Base-by-base conservation (phyloP, 2,329 filamentous ascomycete genomes). In the Diaporthe ilicicola region DNA sequence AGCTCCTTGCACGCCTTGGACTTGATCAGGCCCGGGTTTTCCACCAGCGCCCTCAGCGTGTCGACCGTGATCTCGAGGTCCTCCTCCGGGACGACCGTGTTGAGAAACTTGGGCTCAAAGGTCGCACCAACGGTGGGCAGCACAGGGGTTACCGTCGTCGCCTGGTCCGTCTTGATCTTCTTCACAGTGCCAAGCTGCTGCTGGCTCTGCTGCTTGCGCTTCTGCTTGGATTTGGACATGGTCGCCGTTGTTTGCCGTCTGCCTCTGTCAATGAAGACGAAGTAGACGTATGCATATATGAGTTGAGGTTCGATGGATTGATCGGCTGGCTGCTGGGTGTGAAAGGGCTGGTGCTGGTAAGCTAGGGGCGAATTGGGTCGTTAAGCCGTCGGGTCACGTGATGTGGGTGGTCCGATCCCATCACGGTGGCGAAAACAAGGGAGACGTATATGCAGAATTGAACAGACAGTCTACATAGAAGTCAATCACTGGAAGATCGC, bases 1-100 rank as follows among this genome's bases (percentile, higher is more conserved):
- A 93, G 81, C 59, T 91, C 89, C 76, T 89, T 91, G 81, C 91
- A 93, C 29, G 84, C 85, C 76, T 92, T 92, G 0, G 89, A 89
- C 79, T 93, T 93, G 78, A 91, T 92, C 27, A 92, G 76, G 27
- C 79, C 81, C 0, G 91, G 91, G 73, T 92, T 86, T 70, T 87
- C 69, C 5, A 56, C 72, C 39, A 73, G 54, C 10, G 61, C 32
- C 39, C 54, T 48, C 32, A 73, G 62, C 9, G 72, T 73, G 17
- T 73, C 72, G 67, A 73, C 70, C 4, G 72, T 67, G 32, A 73
- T 72, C 19, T 73, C 72, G 46, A 73, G 54, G 22, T 73, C 72
- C 50, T 73, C 72, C 19, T 72, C 72, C 17, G 72, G 56, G 5
- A 73, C 72, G 12, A 73, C 53, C 1, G 72, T 73, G 22, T 66